Percentiles rank a stretch among this genome's conserved stretches.
Conservation (phyloP, 495 filamentous ascomycete species). For the Aspergillus conjunctus region DNA sequence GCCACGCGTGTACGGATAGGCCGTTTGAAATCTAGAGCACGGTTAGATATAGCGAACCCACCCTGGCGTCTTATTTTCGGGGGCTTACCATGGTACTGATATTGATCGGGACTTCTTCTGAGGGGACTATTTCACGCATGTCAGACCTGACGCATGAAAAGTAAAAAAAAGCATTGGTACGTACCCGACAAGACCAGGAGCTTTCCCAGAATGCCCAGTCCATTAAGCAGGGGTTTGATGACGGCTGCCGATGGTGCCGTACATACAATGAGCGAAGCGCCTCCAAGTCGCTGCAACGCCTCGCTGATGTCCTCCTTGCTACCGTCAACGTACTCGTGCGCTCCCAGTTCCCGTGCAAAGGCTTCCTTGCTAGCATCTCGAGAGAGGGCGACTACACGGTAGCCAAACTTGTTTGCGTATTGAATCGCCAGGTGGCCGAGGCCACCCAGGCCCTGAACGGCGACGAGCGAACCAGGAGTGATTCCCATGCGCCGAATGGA, state of each 20-base stretch:
- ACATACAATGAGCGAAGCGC: conserved; percentile 61
- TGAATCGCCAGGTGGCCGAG: conserved; percentile 70
- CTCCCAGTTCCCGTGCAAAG: conserved; percentile 63
- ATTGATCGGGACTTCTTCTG: conserved; percentile 30
- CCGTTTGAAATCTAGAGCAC: conserved; percentile 36
- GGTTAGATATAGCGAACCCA: too few species aligned
- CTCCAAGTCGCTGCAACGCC: conserved; percentile 59
- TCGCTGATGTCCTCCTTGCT: conserved; percentile 53
- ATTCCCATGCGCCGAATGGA: conserved; percentile 64
- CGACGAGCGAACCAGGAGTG: conserved; percentile 58
- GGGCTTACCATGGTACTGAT: conserved; percentile 25
- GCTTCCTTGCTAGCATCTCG: conserved; percentile 57
- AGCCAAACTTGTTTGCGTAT: conserved; percentile 67
- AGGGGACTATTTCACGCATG: conserved; percentile 21
- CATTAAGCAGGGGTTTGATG: conserved; percentile 57
- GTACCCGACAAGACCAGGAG: conserved; percentile 55
- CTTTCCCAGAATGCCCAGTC: conserved; percentile 59
- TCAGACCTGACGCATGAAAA: not conserved
- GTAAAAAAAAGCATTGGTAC: not conserved
- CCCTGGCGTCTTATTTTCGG: not conserved
- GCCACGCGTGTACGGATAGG: conserved; percentile 61
- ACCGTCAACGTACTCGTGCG: conserved; percentile 67
- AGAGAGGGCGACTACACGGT: conserved; percentile 63
- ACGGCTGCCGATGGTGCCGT: conserved; percentile 62
- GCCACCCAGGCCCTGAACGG: conserved; percentile 66